Conservation (phyloP, 2,329 filamentous ascomycete genomes). For the Hypoxylon sp. region DNA sequence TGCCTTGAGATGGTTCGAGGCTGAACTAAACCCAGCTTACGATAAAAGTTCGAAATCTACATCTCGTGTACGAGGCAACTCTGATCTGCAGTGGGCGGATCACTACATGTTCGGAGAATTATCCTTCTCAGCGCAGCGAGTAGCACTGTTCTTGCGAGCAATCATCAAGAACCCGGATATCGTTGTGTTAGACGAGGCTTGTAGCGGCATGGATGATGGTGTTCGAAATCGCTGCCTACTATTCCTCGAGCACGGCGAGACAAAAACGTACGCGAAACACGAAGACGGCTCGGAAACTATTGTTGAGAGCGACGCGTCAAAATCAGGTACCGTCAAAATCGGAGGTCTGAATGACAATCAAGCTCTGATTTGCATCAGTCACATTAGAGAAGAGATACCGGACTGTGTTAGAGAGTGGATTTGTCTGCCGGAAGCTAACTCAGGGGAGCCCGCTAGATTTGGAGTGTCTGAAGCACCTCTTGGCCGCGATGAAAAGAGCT, state of each 20-base stretch:
- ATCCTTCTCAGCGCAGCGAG: constrained; percentile 85
- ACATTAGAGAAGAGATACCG: constrained; percentile 91
- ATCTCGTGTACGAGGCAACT: constrained; percentile 25
- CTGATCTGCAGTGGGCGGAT: constrained; percentile 73
- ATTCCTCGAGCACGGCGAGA: constrained; percentile 79
- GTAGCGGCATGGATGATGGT: constrained; percentile 85
- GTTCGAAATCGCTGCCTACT: constrained; percentile 89
- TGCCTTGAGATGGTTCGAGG: constrained; percentile 81
- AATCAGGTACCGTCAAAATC: constrained; percentile 65
- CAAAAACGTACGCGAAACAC: constrained; percentile 58
- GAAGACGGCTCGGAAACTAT: constrained; percentile 54
- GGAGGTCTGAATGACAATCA: constrained; percentile 77
- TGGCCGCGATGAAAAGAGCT: constrained; percentile 68
- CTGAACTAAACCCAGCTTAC: constrained; percentile 76
- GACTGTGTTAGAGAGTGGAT: constrained; percentile 87
- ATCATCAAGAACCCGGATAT: constrained; percentile 85
- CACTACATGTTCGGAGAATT: constrained; percentile 78
- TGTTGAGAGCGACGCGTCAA: constrained; percentile 63
- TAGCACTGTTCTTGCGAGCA: constrained; percentile 86
- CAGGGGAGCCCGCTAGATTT: constrained; percentile 71
- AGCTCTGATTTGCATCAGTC: constrained; percentile 92
- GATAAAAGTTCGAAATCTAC: constrained; percentile 47
- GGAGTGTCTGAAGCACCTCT: constrained; percentile 75
- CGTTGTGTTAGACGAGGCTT: constrained; percentile 88
- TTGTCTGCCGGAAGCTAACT: constrained; percentile 83